phyloP scores from a whole-genome alignment of 2,329 filamentous ascomycete species.

The Xylariaceae sp. region DNA sequence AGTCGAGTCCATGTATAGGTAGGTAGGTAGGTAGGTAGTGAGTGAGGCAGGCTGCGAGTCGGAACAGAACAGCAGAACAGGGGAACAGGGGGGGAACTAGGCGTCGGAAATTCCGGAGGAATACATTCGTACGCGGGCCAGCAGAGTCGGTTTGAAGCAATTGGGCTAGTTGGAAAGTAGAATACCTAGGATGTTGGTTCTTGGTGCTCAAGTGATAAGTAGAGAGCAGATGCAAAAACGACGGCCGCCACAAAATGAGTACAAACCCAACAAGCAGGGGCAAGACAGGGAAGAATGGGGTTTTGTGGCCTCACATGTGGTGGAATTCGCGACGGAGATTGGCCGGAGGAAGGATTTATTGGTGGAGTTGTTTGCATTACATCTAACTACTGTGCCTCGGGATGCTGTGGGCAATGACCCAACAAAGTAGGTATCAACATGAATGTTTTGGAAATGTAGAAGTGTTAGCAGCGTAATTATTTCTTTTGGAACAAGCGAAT shows the following conservation, averaged over 20 bases:
- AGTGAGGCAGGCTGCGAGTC: not conserved
- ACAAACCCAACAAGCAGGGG: constrained; percentile 12
- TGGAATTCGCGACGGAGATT: not conserved
- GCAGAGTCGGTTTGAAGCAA: too few relatives aligned
- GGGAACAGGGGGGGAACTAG: not conserved
- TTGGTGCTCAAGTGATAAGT: constrained; percentile 1
- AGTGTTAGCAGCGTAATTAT: too few relatives aligned
- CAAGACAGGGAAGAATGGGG: not conserved
- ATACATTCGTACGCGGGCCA: too few relatives aligned
- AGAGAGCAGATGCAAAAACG: not conserved
- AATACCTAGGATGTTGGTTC: not conserved
- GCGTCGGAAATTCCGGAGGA: not conserved
- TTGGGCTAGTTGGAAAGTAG: too few relatives aligned
- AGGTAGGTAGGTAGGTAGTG: not conserved
- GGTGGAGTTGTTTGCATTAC: not conserved
- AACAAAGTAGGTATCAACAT: too few relatives aligned
- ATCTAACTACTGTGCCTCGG: too few relatives aligned
- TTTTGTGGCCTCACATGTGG: not conserved
- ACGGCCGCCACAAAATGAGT: constrained; percentile 13
- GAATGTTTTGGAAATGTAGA: too few relatives aligned
- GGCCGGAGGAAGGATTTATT: not conserved
- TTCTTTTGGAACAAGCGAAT: too few relatives aligned
- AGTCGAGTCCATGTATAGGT: constrained; percentile 2
- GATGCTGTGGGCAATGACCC: too few relatives aligned
- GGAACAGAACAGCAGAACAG: not conserved